Percentiles rank a stretch among this genome's conserved stretches.
phyloP scores from a whole-genome alignment of 108 stramenopile species.

The Skeletonema potamos region DNA sequence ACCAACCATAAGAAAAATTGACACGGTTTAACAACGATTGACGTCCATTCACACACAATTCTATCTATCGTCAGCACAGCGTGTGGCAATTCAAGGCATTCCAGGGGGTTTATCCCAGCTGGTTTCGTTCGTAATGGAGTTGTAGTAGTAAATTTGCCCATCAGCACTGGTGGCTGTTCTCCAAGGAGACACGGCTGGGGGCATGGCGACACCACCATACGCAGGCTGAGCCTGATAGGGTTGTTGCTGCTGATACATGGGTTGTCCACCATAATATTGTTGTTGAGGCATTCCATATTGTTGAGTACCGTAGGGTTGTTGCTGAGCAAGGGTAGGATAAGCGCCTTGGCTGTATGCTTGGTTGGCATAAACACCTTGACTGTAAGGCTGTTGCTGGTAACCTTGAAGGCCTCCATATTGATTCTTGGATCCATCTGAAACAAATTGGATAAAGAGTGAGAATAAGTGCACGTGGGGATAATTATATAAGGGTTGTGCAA shows the following conservation, averaged over 20 bases:
- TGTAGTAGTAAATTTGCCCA: conserved; percentile 92
- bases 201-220: background rate
- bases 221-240: conserved; percentile 47
- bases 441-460: background rate
- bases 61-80: background rate
- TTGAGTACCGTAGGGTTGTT: conserved; percentile 56
- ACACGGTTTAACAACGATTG: background rate
- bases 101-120: conserved; percentile 88
- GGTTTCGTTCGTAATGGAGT: conserved; percentile 81
- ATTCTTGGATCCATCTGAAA: conserved; percentile 27
- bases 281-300: conserved; percentile 41
- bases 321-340: conserved; percentile 28
- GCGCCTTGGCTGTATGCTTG: conserved; percentile 36
- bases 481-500: background rate
- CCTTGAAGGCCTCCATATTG: conserved; percentile 43
- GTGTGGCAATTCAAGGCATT: conserved; percentile 56
- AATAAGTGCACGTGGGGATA: background rate
- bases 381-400: conserved; percentile 44
- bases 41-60: background rate
- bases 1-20: background rate
- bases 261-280: conserved; percentile 33
- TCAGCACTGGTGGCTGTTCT: conserved; percentile 66
- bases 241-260: conserved; percentile 50
- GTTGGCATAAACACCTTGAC: conserved; percentile 31
- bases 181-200: conserved; percentile 56